Evolutionary conservation across 345 rosid genomes (phyloP).

Genomic region (Eucalyptus pauciflora): DNA sequence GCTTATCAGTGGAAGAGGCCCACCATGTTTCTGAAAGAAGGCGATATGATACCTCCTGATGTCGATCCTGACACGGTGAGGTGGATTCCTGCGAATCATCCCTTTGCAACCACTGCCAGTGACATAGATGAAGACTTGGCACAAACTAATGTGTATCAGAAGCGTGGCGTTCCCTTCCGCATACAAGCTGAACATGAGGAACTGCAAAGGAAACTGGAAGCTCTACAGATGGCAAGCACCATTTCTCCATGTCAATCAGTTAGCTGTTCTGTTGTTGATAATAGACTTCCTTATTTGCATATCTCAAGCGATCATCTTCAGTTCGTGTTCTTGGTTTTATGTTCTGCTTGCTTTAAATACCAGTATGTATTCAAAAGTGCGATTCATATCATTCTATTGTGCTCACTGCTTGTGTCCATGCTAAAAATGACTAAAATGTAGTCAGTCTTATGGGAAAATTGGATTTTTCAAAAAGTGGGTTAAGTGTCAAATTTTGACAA

Average conservation of each 20-base stretch:
- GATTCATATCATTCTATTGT: not conserved
- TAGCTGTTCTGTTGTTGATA: not conserved
- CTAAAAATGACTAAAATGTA: not conserved
- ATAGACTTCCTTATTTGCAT: not conserved
- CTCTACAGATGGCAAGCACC: constrained; percentile 54
- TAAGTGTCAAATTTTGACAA: not conserved
- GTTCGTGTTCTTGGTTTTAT: not conserved
- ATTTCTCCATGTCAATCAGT: not conserved
- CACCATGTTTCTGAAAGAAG: constrained; percentile 81
- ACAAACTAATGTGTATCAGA: constrained; percentile 80
- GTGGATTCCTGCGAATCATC: constrained; percentile 99
- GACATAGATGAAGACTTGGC: constrained; percentile 90
- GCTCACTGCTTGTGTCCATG: not conserved
- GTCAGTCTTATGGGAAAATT: not conserved
- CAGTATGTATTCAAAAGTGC: not conserved
- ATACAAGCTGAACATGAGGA: constrained; percentile 93
- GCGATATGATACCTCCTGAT: constrained; percentile 76
- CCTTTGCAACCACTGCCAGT: constrained; percentile 81
- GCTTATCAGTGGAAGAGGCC: constrained; percentile 98
- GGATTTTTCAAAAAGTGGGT: not conserved
- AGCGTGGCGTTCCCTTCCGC: constrained; percentile 90
- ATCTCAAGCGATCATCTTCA: not conserved
- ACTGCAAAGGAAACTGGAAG: constrained; percentile 76
- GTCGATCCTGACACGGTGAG: constrained; percentile 86
- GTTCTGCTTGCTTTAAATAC: not conserved